Base-by-base conservation (phyloP, 2,329 filamentous ascomycete genomes). In the Diaporthe australafricana region DNA sequence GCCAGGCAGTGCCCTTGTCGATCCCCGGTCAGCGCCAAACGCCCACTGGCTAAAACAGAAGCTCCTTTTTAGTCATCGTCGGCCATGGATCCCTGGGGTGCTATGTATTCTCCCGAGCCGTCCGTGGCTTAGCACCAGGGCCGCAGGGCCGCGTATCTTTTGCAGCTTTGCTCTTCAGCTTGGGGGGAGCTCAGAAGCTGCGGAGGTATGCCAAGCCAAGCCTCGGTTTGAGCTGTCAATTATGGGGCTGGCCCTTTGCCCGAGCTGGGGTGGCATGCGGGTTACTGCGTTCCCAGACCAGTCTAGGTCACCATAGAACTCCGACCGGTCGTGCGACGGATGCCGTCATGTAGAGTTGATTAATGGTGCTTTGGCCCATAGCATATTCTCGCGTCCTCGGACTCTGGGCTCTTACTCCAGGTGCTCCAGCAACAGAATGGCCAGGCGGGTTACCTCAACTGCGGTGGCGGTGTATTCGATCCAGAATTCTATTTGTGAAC, bases 221-320 rank as follows among this genome's bases (percentile, higher is more conserved):
- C 30, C 42, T 65, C n/a, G 45, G 60, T 38, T 65, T 65, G 60
- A 50, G 60, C 60, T 65, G 60, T 65, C 60, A 65, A 50, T 35
- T 25, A 63, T 65, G 60, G 60, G 60, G 45, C 60, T 38, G 27
- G 42, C 30, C 45, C 42, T 20, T 65, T 48, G 60, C 60, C 60
- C 60, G n/a, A 48, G 30, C 60, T 50, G 60, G 60, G 45, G 60
- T 50, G 60, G 8, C 32, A 65, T 65, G 60, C 60, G 60, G 60
- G 60, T 65, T 38, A 65, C 60, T 45, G 45, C 42, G 42, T 17
- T 63, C 27, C 60, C 60, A 63, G 60, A 63, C 60, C 35, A 30
- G 60, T 27, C 27, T 63, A 63, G 42, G 42, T 63, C 60, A 63
- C 60, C 16, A 35, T 27, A 7, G n/a, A 25, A 30, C 1, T 30